Base-by-base conservation (phyloP, 805 yeast species). In the Dipodascus geniculatus region DNA sequence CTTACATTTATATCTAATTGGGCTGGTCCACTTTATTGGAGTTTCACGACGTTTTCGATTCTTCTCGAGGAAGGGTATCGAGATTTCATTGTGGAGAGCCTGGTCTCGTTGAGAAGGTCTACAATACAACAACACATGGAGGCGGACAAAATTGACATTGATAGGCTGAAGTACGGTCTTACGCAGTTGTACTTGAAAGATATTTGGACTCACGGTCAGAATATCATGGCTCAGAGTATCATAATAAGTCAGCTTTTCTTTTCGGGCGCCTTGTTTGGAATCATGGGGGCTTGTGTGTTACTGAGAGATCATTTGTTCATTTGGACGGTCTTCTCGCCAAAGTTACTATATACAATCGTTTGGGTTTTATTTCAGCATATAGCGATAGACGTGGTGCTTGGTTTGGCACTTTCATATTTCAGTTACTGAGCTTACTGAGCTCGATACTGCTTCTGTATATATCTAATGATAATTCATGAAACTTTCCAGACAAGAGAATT, bases 321-420 rank as follows among this genome's bases (percentile, higher is more conserved):
- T 8, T 93, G 99, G 99, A 90, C 98, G 1, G 99, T 93, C 4
- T 93, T 93, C 70, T 86, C 96, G 51, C 99, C 99, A 1, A 91
- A 90, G 63, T 66, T 93, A 2, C 75, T 95, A 35, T 93, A 84
- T 65, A 82, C 83, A 59, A 79, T 81, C 1, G 81, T 82, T 2
- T 93, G 98, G 98, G 56, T 67, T 14, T 55, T 65, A 1, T 24
- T 64, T 19, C 70, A 67, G 48, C 65, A 64, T 50, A 51, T 56
- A 9, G 16, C 62, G 3, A 55, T 61, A 20, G 63, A 61, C 31
- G 58, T 56, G 17, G 14, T 48, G 2, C 24, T 38, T 2, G 42
- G 23, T 1, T 33, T 48, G 8, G 28, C 49, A 17, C 48, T 52
- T 19, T 31, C 23, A 44, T 38, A 33, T 22, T 23, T n/a, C 17